Percentiles rank a stretch among this genome's conserved stretches.
phyloP scores from a whole-genome alignment of 2,329 filamentous ascomycete genomes.

The Cladophialophora psammophila region DNA sequence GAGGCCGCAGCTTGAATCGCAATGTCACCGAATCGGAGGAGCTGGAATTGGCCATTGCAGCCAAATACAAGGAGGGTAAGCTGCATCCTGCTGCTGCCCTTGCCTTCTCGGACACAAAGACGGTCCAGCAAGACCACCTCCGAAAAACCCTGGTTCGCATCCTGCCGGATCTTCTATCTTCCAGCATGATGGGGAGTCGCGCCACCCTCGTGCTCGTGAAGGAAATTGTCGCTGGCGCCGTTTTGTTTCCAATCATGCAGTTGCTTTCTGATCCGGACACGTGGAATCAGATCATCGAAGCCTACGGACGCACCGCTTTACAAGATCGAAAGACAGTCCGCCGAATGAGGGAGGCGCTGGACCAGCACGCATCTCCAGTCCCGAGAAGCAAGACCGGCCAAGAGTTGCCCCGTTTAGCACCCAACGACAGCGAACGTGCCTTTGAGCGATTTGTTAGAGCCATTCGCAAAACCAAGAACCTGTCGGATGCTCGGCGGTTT shows the following conservation, averaged over 20 bases:
- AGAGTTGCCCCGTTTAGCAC: slow-evolving; percentile 78
- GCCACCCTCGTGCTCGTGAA: slow-evolving; percentile 81
- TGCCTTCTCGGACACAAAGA: slow-evolving; percentile 81
- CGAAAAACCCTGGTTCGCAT: slow-evolving; percentile 75
- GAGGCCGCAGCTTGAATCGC: slow-evolving; percentile 85
- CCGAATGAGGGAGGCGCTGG: slow-evolving; percentile 87
- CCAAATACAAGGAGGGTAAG: slow-evolving; percentile 86
- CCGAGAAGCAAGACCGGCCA: slow-evolving; percentile 70
- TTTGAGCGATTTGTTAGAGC: slow-evolving; percentile 94
- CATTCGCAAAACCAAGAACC: slow-evolving; percentile 85
- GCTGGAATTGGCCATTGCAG: slow-evolving; percentile 92
- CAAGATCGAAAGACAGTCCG: slow-evolving; percentile 96
- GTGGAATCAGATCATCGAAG: slow-evolving; percentile 97
- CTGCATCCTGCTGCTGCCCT: slow-evolving; percentile 86
- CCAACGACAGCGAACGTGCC: slow-evolving; percentile 85
- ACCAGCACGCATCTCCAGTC: slow-evolving; percentile 88
- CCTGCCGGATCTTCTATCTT: slow-evolving; percentile 76
- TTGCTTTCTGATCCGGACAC: slow-evolving; percentile 89
- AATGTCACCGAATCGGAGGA: slow-evolving; percentile 96
- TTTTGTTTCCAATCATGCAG: slow-evolving; percentile 81
- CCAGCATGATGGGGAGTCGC: slow-evolving; percentile 76
- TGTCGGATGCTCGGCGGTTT: slow-evolving; percentile 91
- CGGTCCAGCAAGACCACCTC: slow-evolving; percentile 87
- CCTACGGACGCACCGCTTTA: slow-evolving; percentile 81
- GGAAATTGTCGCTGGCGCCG: slow-evolving; percentile 92